Base-by-base conservation (phyloP, 148 eudicot species). In the Fallopia convolvulus region DNA sequence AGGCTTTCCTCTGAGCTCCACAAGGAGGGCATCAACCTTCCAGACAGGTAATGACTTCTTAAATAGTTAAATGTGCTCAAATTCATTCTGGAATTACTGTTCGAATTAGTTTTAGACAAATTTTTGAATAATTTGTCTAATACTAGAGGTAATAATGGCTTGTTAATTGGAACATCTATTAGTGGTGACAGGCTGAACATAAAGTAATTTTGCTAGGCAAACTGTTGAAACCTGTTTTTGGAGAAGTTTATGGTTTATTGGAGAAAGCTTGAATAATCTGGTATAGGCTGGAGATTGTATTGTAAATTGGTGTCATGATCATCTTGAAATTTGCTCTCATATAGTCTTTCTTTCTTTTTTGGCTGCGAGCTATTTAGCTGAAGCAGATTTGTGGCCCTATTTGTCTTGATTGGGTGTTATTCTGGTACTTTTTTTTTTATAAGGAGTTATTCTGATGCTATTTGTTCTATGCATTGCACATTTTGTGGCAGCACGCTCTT, bases 21-120 rank as follows among this genome's bases (percentile, higher is more conserved):
- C 39, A 85, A 88, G 85, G 87, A 88, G 84, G 90, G 86, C 9
- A 55, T 90, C 42, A 79, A 77, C 60, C 47, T 90, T 66, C 89
- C 94, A 74, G 90, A 81, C 48, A 87, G 94, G 94, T 90, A 68
- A 36, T 1, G 46, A 15, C 72, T 33, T 68, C 41, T 36, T 68
- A 21, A n/a, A n/a, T n/a, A n/a, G n/a, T n/a, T n/a, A n/a, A 36
- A 42, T 68, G 40, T 65, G 6, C 12, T 55, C 21, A 55, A 17
- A 55, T n/a, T n/a, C 32, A 58, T 23, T 23, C 32, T n/a, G 33
- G 33, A 8, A 58, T 20, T 20, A 21, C 12, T 58, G 66, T 33
- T 58, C 13, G 32, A 58, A 58, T 8, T 58, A 20, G 32, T 58
- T 21, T 55, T 1, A 55, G 1, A 18, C 2, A 18, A 55, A 21